These are phyloP conservation scores for Arctium lappa DNA, from an alignment of 129 eudicot species.

Conservation along the genomic window DNA sequence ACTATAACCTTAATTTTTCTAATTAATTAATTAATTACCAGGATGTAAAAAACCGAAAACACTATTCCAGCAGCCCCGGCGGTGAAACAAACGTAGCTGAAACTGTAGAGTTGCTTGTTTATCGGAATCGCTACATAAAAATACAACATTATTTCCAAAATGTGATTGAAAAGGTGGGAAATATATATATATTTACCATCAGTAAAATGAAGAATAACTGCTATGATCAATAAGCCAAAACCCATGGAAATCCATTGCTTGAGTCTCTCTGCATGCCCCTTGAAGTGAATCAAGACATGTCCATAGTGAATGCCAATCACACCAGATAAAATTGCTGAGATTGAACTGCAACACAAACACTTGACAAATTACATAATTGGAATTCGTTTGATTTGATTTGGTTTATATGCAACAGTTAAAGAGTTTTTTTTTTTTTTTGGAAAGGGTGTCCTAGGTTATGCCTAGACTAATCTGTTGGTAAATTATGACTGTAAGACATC, in stretches of 20 bases:
- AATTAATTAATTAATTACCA: conserved; percentile 47
- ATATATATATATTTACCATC: conserved; percentile 39
- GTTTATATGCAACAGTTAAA: too few species aligned
- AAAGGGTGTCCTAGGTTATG: too few species aligned
- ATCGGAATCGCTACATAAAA: conserved; percentile 71
- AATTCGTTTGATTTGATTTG: too few species aligned
- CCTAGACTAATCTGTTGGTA: too few species aligned
- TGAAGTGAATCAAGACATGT: conserved; percentile 74
- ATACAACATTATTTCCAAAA: neutral
- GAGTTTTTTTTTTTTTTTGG: too few species aligned
- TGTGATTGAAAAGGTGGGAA: neutral
- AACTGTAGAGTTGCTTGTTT: conserved; percentile 86
- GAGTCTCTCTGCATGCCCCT: conserved; percentile 88
- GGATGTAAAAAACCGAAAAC: conserved; percentile 61
- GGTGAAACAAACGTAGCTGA: conserved; percentile 85
- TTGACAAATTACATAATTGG: too few species aligned
- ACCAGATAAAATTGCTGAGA: conserved; percentile 74
- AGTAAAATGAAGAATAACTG: conserved; percentile 75
- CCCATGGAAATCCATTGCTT: conserved; percentile 89
- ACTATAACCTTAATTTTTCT: neutral
- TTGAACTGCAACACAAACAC: conserved; percentile 41
- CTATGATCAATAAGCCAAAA: conserved; percentile 48
- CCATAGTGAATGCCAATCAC: conserved; percentile 86
- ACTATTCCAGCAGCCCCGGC: conserved; percentile 90
- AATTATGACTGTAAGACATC: too few species aligned